Base-by-base conservation (phyloP, 1,139 yeast genomes). In the Kodamaea anthophila region DNA sequence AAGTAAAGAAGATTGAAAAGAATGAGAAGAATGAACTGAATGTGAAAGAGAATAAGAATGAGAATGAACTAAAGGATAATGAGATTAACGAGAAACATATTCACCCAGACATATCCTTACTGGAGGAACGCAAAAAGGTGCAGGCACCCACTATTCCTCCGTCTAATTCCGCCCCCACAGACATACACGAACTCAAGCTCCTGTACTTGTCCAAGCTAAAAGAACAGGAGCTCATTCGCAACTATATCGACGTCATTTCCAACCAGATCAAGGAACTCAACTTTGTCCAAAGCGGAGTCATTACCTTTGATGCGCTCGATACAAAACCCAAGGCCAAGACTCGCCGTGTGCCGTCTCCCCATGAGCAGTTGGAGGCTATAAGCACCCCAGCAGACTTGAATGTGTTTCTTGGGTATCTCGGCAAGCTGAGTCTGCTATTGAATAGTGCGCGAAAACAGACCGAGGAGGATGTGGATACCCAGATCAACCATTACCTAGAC, bases 251-350 rank as follows among this genome's bases (percentile, higher is more conserved):
- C 16, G 62, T 64, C 5, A 55, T 66, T 16, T 55, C 59, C 31
- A 63, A 62, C 37, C 73, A 66, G 40, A 66, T 66, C 37, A 63
- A 65, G 39, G 72, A 66, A 41, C 50, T 66, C 21, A 55, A 55
- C 26, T 65, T 66, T 43, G 70, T 65, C 4, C 69, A 65, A 39
- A 65, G 59, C 40, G 73, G 73, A 5, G 69, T 64, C 23, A 65
- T 66, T 31, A 60, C 71, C 1, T 54, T 61, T 35, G 71, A 65
- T 44, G 70, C 71, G 2, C 49, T 66, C 28, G 29, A 34, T 18
- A 35, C 40, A 28, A 31, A 21, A 14, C 13, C 30, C 11, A 32
- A 28, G 21, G 20, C 28, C 9, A 36, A 24, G 10, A 24, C 28
- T 3, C 28, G 13, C 3, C 22, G 28, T 8, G 22, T 24, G 8